These are phyloP conservation scores for Blastobotrys proliferans DNA, from an alignment of 1,139 yeast genomes.

Conservation along the genomic window DNA sequence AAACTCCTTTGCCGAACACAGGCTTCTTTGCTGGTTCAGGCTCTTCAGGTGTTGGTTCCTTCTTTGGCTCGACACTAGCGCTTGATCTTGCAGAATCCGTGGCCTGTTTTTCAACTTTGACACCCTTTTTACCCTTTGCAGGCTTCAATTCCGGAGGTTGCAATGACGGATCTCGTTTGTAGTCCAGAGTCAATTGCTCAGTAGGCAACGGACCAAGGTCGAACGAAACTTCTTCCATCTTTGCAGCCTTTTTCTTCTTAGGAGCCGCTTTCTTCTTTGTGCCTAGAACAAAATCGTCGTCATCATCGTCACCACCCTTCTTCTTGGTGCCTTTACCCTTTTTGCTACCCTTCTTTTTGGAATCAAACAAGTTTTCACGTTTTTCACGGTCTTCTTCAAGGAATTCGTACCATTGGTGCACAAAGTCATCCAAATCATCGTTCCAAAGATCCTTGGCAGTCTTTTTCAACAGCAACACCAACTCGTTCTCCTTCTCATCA, in stretches of 20 bases:
- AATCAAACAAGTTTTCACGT: constrained; percentile 24
- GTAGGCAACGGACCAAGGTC: constrained; percentile 1
- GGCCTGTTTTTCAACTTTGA: constrained; percentile 1
- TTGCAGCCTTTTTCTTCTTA: constrained; percentile 10
- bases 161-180: constrained; percentile 7
- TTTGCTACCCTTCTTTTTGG: constrained; percentile 19
- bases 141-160: constrained; percentile 8
- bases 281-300: constrained; percentile 21
- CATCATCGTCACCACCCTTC: constrained; percentile 20
- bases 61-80: constrained; percentile 5
- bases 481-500: constrained; percentile 67
- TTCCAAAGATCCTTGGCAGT: constrained; percentile 89
- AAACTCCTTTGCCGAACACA: constrained; percentile 15
- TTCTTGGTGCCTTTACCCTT: constrained; percentile 17
- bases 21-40: constrained; percentile 9
- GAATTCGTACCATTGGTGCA: constrained; percentile 62
- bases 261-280: constrained; percentile 18
- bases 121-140: constrained; percentile 1
- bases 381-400: constrained; percentile 49
- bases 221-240: constrained; percentile 6
- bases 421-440: constrained; percentile 71
- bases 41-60: not conserved
- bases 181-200: constrained; percentile 9
- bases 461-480: constrained; percentile 59
- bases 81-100: not conserved